Evolutionary conservation across 805 yeast species (phyloP).

Genomic region (Blastobotrys mokoenaii): DNA sequence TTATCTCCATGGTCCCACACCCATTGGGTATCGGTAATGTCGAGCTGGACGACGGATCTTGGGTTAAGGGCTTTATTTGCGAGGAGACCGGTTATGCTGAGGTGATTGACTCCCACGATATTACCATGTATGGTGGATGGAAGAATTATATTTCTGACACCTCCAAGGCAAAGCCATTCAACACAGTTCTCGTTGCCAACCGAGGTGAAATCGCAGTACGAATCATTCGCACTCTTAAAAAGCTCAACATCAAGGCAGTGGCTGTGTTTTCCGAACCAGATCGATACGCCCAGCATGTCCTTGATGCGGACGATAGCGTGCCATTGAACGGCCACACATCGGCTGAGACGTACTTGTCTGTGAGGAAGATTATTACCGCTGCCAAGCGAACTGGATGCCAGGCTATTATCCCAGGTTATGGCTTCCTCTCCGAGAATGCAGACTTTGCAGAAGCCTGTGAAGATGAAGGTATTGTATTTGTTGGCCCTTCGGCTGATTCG

Average conservation of each 20-base stretch:
- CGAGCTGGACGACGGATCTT: constrained; percentile 68
- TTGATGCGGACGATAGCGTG: constrained; percentile 72
- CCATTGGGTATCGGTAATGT: constrained; percentile 95
- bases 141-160: constrained; percentile 41
- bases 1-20: constrained; percentile 82
- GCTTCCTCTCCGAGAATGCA: constrained; percentile 93
- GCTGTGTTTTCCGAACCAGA: constrained; percentile 91
- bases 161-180: constrained; percentile 52
- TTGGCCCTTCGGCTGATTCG: constrained; percentile 95
- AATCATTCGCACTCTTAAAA: constrained; percentile 79
- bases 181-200: constrained; percentile 86
- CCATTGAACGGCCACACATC: constrained; percentile 77
- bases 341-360: constrained; percentile 81
- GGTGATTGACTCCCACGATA: constrained; percentile 60
- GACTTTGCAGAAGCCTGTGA: constrained; percentile 87
- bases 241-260: constrained; percentile 66
- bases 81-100: constrained; percentile 79
- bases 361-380: constrained; percentile 78
- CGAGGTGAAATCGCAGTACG: constrained; percentile 98
- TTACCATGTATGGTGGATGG: constrained; percentile 89
- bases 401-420: constrained; percentile 98
- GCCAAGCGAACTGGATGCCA: constrained; percentile 79
- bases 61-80: constrained; percentile 91
- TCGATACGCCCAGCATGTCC: constrained; percentile 78
- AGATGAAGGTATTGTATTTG: constrained; percentile 76